Percentiles rank a stretch among this genome's conserved stretches.
Conservation (phyloP, 2,329 filamentous ascomycete species). For the Aspergillus tubingensis region DNA sequence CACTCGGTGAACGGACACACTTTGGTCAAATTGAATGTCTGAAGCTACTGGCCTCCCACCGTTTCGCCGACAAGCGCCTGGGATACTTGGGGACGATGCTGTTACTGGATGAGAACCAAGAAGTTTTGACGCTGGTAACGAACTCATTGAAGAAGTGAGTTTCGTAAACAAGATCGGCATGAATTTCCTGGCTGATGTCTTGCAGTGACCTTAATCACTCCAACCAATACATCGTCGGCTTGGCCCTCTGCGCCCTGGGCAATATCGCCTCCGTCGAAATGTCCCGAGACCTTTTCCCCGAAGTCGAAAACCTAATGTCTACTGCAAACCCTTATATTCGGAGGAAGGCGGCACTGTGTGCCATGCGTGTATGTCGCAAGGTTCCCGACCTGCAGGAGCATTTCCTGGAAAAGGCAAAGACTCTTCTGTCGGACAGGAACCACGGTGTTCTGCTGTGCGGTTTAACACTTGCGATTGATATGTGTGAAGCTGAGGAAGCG, state of each 20-base stretch:
- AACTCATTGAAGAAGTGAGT: slow-evolving; percentile 95
- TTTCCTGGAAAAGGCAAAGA: slow-evolving; percentile 90
- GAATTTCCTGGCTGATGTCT: slow-evolving; percentile 35
- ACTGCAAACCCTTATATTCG: slow-evolving; percentile 98
- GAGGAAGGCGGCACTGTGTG: slow-evolving; percentile 95
- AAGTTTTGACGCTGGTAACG: slow-evolving; percentile 93
- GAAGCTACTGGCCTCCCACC: slow-evolving; percentile 92
- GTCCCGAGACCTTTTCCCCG: slow-evolving; percentile 94
- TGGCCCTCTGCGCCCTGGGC: slow-evolving; percentile 91
- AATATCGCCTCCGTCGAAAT: slow-evolving; percentile 99
- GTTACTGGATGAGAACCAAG: slow-evolving; percentile 95
- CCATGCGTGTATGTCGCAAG: slow-evolving; percentile 98
- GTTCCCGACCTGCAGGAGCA: slow-evolving; percentile 97
- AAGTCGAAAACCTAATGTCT: slow-evolving; percentile 88
- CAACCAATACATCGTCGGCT: slow-evolving; percentile 97
- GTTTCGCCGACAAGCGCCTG: slow-evolving; percentile 95
- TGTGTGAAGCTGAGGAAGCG: slow-evolving; percentile 93
- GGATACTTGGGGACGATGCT: slow-evolving; percentile 96
- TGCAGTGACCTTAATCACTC: slow-evolving; percentile 88
- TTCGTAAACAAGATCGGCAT: background rate
- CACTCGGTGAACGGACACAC: slow-evolving; percentile 92
- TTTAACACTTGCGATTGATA: slow-evolving; percentile 82
- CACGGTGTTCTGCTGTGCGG: slow-evolving; percentile 94
- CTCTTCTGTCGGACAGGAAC: slow-evolving; percentile 86
- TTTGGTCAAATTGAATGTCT: slow-evolving; percentile 99